Conservation (phyloP, 441 rosid species). For the Eutrema salsugineum region DNA sequence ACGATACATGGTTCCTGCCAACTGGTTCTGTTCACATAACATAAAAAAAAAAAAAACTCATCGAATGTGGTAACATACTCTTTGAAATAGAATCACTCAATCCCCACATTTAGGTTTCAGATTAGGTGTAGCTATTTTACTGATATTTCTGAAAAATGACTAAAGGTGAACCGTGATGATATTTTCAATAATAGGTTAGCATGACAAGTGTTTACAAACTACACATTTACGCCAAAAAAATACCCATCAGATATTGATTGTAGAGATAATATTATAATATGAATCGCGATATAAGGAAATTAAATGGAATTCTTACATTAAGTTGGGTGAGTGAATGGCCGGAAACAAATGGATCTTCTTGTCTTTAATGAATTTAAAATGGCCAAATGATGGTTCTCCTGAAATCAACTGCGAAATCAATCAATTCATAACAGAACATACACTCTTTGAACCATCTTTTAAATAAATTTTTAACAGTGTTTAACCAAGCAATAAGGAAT, state of each 20-base stretch:
- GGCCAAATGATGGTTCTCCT: conserved; percentile 71
- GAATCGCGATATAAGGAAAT: not conserved
- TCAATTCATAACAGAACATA: conserved; percentile 2
- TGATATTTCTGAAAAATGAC: conserved; percentile 1
- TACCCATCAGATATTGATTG: not conserved
- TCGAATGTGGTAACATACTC: not conserved
- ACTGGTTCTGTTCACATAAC: conserved; percentile 44
- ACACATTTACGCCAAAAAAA: not conserved
- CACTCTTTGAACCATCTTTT: not conserved
- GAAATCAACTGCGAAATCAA: conserved; percentile 67
- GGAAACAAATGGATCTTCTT: conserved; percentile 69
- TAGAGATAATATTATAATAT: not conserved
- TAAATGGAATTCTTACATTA: conserved; percentile 52
- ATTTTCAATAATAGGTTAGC: not conserved
- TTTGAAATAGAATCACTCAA: not conserved
- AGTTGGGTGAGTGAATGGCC: conserved; percentile 66
- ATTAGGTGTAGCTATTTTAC: not conserved
- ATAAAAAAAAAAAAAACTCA: conserved; percentile 4
- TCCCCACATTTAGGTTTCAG: not conserved
- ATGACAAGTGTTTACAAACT: not conserved
- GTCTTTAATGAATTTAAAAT: conserved; percentile 52
- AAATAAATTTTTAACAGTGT: not conserved
- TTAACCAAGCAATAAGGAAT: not conserved
- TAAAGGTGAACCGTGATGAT: not conserved
- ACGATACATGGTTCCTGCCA: conserved; percentile 94